Percentiles rank a stretch among this genome's conserved stretches.
Conservation (phyloP, 2,329 filamentous ascomycete species). For the Hypoxylon sp. region DNA sequence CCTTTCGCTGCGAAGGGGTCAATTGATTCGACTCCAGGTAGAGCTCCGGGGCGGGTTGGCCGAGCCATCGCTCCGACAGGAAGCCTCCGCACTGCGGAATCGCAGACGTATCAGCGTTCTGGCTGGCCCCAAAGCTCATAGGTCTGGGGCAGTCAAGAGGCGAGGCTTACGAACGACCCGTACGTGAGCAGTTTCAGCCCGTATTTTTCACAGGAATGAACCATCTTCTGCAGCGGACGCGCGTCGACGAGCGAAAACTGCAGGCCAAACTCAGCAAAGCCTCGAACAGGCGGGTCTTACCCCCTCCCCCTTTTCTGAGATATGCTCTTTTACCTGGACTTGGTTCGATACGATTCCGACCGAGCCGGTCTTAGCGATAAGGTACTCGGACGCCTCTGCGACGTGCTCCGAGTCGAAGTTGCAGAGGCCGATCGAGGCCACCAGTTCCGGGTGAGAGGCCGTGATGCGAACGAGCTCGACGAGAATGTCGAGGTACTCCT, state of each 20-base stretch:
- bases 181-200: constrained; percentile 47
- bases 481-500: constrained; percentile 48
- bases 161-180: constrained; percentile 45
- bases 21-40: constrained; percentile 43
- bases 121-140: constrained; percentile 8
- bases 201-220: constrained; percentile 41
- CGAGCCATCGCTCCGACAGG: constrained; percentile 47
- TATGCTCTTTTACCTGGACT: constrained; percentile 45
- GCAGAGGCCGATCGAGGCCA: constrained; percentile 46
- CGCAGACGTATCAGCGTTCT: background rate
- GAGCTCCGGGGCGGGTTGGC: constrained; percentile 43
- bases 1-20: constrained; percentile 50
- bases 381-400: constrained; percentile 46
- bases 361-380: constrained; percentile 40
- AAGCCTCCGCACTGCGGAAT: constrained; percentile 47
- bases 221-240: constrained; percentile 44
- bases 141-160: background rate
- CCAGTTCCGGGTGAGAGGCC: constrained; percentile 40
- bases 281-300: background rate
- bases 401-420: constrained; percentile 48
- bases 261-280: background rate
- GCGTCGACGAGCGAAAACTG: constrained; percentile 48
- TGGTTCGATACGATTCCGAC: constrained; percentile 48
- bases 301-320: background rate
- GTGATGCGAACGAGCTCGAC: constrained; percentile 43